Percentiles rank a stretch among this genome's conserved stretches.
Evolutionary conservation across 2,329 filamentous ascomycete genomes (phyloP).

Genomic region (Geoglossum cookeanum): DNA sequence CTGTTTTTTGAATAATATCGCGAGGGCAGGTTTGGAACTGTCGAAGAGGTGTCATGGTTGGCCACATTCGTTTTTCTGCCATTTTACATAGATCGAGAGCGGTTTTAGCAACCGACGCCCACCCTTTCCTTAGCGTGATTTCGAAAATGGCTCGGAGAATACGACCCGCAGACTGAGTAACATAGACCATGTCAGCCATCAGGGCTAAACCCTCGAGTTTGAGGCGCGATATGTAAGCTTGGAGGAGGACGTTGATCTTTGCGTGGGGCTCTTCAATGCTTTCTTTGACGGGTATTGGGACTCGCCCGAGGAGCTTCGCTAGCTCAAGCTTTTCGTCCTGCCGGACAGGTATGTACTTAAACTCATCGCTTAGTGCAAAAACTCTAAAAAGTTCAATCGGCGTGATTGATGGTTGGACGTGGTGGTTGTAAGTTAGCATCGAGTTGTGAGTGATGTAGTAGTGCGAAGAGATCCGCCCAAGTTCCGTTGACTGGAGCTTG

Average conservation of each 20-base stretch:
- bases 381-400: constrained; percentile 93
- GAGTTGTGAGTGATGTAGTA: constrained; percentile 96
- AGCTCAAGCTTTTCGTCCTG: constrained; percentile 96
- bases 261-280: constrained; percentile 91
- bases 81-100: constrained; percentile 94
- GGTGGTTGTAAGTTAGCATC: constrained; percentile 92
- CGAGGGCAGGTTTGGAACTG: constrained; percentile 70
- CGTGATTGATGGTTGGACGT: constrained; percentile 82
- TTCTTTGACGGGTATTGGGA: constrained; percentile 94
- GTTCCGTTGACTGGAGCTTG: constrained; percentile 73
- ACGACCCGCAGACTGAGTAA: constrained; percentile 92
- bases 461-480: constrained; percentile 88
- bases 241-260: constrained; percentile 93
- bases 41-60: constrained; percentile 87
- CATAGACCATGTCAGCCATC: constrained; percentile 97
- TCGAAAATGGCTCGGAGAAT: constrained; percentile 92
- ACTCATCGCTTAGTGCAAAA: constrained; percentile 89
- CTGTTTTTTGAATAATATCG: constrained; percentile 79
- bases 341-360: constrained; percentile 95
- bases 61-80: constrained; percentile 99
- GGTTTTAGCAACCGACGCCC: constrained; percentile 81
- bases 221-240: constrained; percentile 89
- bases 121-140: constrained; percentile 92
- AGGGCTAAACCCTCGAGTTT: constrained; percentile 85
- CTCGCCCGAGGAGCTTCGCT: constrained; percentile 71